These are phyloP conservation scores for Corylus avellana DNA, from an alignment of 306 rosid genomes.

Conservation along the genomic window DNA sequence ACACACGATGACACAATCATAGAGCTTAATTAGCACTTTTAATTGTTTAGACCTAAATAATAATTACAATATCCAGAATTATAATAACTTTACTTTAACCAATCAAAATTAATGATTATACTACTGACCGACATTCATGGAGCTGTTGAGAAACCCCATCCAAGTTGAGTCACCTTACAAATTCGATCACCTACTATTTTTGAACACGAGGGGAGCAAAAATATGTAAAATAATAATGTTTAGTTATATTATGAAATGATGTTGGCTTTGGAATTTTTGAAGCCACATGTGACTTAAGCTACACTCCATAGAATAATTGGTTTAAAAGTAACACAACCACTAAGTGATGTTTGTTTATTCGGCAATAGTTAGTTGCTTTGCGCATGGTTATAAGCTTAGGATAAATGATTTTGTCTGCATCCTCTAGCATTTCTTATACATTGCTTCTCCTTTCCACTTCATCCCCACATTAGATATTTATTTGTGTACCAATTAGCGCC, in stretches of 20 bases:
- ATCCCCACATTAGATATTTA: constrained; percentile 45
- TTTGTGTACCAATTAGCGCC: too few relatives aligned
- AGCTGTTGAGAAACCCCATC: constrained; percentile 6
- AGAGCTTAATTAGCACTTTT: neutral
- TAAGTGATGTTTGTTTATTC: constrained; percentile 45
- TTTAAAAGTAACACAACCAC: constrained; percentile 71
- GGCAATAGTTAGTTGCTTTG: constrained; percentile 58
- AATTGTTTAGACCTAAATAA: neutral
- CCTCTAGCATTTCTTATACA: constrained; percentile 53
- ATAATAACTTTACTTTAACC: neutral
- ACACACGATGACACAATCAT: neutral
- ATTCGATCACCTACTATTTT: neutral
- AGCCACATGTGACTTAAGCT: constrained; percentile 65
- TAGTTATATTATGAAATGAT: constrained; percentile 41
- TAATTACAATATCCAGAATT: neutral
- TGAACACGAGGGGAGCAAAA: neutral
- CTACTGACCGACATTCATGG: constrained; percentile 18
- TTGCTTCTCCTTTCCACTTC: constrained; percentile 68
- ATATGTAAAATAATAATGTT: neutral
- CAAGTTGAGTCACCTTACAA: neutral
- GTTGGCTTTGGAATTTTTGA: constrained; percentile 35
- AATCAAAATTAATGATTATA: constrained; percentile 9
- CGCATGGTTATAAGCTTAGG: constrained; percentile 52
- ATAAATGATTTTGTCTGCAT: constrained; percentile 37
- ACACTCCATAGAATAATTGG: constrained; percentile 61